Percentiles rank a stretch among this genome's conserved stretches.
phyloP scores from a whole-genome alignment of 768 basidiomycete species.

The Lepiota venenata region DNA sequence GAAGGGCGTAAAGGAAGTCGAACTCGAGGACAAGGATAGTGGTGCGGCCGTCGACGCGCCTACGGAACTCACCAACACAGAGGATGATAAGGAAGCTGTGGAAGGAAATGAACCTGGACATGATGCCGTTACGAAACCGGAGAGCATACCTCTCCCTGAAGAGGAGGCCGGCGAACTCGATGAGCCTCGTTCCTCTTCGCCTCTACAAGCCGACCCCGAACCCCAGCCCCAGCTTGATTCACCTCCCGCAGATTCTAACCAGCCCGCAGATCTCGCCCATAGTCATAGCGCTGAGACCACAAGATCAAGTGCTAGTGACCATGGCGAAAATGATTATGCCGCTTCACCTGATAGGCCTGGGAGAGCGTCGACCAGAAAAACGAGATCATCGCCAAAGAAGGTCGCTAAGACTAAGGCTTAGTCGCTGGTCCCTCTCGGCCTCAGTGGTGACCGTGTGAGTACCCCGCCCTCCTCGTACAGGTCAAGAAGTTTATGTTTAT shows the following conservation, averaged over 20 bases:
- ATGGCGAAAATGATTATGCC: not conserved
- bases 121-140: conserved; percentile 9
- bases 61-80: not conserved
- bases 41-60: conserved; percentile 47
- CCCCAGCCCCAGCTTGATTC: not conserved
- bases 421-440: too few relatives aligned
- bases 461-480: too few relatives aligned
- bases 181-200: conserved; percentile 10
- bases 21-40: conserved; percentile 65
- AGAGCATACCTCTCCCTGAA: conserved; percentile 15
- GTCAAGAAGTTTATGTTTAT: too few relatives aligned
- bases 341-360: not conserved
- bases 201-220: not conserved
- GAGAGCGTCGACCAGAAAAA: not conserved
- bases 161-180: conserved; percentile 13
- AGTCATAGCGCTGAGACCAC: not conserved
- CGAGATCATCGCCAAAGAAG: conserved; percentile 7
- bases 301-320: too few relatives aligned
- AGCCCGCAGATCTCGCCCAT: not conserved
- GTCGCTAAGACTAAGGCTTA: not conserved
- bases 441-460: too few relatives aligned
- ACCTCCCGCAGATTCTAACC: not conserved
- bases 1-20: conserved; percentile 65
- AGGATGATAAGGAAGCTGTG: conserved; percentile 42
- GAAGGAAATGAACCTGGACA: conserved; percentile 25